Base-by-base conservation (phyloP, 495 filamentous ascomycete species). In the Aspergillus wentii region DNA sequence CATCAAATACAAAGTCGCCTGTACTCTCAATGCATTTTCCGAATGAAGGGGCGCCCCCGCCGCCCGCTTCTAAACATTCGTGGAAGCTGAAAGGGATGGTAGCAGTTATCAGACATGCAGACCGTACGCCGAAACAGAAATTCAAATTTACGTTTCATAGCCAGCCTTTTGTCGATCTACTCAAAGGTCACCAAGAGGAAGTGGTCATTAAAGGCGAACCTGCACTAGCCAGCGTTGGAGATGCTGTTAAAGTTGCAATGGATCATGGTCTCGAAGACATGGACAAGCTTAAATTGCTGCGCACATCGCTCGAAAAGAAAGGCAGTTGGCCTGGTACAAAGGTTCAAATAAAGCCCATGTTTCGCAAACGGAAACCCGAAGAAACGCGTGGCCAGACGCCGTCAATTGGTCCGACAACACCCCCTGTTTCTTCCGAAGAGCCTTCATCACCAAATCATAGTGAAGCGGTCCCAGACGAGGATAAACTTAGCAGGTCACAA, bases 61-160 rank as follows among this genome's bases (percentile, higher is more conserved):
- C 87, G 3, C 89, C 90, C 9, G 88, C 88, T 5, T 88, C 88
- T 0, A 95, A 96, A 51, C 89, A 95, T 47, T 83, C 89, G 19
- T 98, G 92, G 92, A 95, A 94, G 57, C 63, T 98, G 43, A 98
- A 97, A 59, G 92, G 92, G n/a, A 88, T 97, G 72, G 92, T 98
- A 5, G 88, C 91, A 14, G 94, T 97, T 8, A 83, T 98, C 33
- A 78, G 92, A 17, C 92, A 98, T 57, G 92, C 94, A 3, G 92
- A 98, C 64, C 83, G 92, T 26, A 98, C 92, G 8, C 92, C 92
- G 5, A 98, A 98, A 59, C 92, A 98, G 49, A 98, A 98, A 53
- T 95, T 94, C 68, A 98, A 98, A 52, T 97, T 96, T 56, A 98
- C 92, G 0, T 98, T 98, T 51, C 94, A 97, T 59, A 94, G 85